Evolutionary conservation across 495 filamentous ascomycete genomes (phyloP).

Genomic region (Penicillium robsamsonii): DNA sequence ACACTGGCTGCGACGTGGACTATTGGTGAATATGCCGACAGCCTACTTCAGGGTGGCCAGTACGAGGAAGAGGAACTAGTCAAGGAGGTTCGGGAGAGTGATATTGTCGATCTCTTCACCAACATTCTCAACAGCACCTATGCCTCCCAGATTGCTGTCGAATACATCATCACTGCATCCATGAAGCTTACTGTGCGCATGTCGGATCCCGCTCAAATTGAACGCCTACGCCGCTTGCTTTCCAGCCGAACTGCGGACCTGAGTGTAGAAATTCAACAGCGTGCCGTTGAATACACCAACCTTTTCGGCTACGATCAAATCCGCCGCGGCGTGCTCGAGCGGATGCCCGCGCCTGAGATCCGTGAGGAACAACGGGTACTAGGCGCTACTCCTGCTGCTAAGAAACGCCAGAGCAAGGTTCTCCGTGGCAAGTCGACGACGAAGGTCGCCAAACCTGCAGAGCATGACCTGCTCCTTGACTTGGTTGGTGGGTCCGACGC

Average conservation of each 20-base stretch:
- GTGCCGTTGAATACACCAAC: slow-evolving; percentile 92
- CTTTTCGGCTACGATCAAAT: slow-evolving; percentile 87
- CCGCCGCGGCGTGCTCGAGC: slow-evolving; percentile 85
- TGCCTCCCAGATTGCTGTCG: slow-evolving; percentile 79
- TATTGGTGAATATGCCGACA: slow-evolving; percentile 95
- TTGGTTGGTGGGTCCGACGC: slow-evolving; percentile 82
- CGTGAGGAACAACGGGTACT: slow-evolving; percentile 88
- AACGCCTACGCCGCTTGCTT: slow-evolving; percentile 76
- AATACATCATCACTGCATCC: slow-evolving; percentile 92
- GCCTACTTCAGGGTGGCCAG: slow-evolving; percentile 79
- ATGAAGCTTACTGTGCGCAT: slow-evolving; percentile 95
- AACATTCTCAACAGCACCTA: slow-evolving; percentile 93
- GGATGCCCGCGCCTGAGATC: slow-evolving; percentile 96
- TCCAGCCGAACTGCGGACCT: slow-evolving; percentile 73
- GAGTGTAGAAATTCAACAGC: slow-evolving; percentile 93
- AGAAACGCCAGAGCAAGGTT: slow-evolving; percentile 73
- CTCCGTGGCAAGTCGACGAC: slow-evolving; percentile 75
- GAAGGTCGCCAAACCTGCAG: slow-evolving; percentile 69
- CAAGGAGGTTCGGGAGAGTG: slow-evolving; percentile 82
- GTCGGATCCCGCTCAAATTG: slow-evolving; percentile 75
- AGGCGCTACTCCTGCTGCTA: slow-evolving; percentile 72
- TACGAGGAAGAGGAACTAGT: slow-evolving; percentile 96
- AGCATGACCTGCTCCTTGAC: slow-evolving; percentile 88
- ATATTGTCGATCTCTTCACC: slow-evolving; percentile 85
- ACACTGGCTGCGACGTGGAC: slow-evolving; percentile 96